Percentiles rank a stretch among this genome's conserved stretches.
phyloP scores from a whole-genome alignment of 805 yeast genomes.

The Brettanomyces naardenensis region DNA sequence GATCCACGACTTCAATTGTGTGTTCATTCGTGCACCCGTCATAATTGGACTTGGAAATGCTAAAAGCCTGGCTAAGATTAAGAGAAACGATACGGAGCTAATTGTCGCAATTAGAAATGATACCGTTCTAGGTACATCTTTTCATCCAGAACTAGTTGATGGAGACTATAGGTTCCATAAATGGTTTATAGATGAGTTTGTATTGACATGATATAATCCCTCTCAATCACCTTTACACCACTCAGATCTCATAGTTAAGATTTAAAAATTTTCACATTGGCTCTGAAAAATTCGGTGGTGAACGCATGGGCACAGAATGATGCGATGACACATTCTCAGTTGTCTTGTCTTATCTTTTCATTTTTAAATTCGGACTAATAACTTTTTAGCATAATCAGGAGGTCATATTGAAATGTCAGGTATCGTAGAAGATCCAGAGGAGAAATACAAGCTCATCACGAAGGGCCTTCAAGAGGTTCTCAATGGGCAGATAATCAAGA shows the following conservation, averaged over 20 bases:
- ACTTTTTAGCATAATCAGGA: no score
- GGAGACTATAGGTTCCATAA: slow-evolving; percentile 54
- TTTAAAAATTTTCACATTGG: no score
- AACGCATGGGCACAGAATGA: no score
- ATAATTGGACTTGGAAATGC: slow-evolving; percentile 29
- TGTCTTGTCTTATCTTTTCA: no score
- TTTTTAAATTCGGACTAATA: no score
- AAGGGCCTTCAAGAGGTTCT: slow-evolving; percentile 87
- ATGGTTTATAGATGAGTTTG: slow-evolving; percentile 61
- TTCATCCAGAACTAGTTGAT: slow-evolving; percentile 66
- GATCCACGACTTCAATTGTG: slow-evolving; percentile 30
- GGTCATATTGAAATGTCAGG: no score
- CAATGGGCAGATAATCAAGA: slow-evolving; percentile 78
- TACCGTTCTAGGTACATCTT: slow-evolving; percentile 60
- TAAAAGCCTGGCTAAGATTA: slow-evolving; percentile 33
- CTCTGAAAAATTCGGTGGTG: no score
- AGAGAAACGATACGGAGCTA: slow-evolving; percentile 25
- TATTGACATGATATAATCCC: slow-evolving; percentile 18
- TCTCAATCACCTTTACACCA: no score
- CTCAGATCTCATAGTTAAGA: no score
- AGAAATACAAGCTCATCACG: slow-evolving; percentile 69
- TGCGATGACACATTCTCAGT: no score
- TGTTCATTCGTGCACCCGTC: slow-evolving; percentile 75
- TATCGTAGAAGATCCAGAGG: slow-evolving; percentile 40
- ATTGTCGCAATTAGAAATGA: slow-evolving; percentile 74